phyloP scores from a whole-genome alignment of 2,329 filamentous ascomycete genomes.

The Leptographium wingfieldii region DNA sequence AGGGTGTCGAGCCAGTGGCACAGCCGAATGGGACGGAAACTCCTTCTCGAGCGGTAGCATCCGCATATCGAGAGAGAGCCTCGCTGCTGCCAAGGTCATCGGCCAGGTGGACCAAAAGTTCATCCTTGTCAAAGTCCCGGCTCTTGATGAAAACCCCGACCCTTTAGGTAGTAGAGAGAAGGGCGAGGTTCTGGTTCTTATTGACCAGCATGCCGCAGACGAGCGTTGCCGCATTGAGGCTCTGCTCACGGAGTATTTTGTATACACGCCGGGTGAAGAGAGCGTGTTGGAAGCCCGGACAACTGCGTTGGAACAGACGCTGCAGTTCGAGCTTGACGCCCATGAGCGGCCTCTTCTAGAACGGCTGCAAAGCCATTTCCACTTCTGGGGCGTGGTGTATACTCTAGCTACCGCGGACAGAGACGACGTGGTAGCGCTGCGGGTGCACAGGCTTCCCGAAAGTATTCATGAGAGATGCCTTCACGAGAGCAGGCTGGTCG shows the following conservation, averaged over 20 bases:
- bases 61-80: conserved; percentile 47
- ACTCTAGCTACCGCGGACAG: conserved; percentile 16
- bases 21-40: no score
- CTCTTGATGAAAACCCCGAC: background rate
- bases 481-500: conserved; percentile 55
- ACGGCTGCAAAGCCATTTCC: conserved; percentile 43
- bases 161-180: no score
- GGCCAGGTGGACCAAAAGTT: conserved; percentile 86
- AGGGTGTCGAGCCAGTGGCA: no score
- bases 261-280: background rate
- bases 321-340: conserved; percentile 51
- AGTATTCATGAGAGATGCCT: conserved; percentile 66
- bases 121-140: conserved; percentile 47
- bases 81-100: conserved; percentile 53
- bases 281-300: conserved; percentile 16
- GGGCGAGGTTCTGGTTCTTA: conserved; percentile 46
- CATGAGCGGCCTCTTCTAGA: conserved; percentile 49
- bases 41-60: background rate
- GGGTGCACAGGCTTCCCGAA: conserved; percentile 50
- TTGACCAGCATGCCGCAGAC: conserved; percentile 93
- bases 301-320: conserved; percentile 33
- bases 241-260: conserved; percentile 47
- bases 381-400: conserved; percentile 63
- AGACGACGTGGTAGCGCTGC: conserved; percentile 21
- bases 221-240: conserved; percentile 71